Percentiles rank a stretch among this genome's conserved stretches.
Conservation (phyloP, 2,329 filamentous ascomycete species). For the Pseudogymnoascus sp. region DNA sequence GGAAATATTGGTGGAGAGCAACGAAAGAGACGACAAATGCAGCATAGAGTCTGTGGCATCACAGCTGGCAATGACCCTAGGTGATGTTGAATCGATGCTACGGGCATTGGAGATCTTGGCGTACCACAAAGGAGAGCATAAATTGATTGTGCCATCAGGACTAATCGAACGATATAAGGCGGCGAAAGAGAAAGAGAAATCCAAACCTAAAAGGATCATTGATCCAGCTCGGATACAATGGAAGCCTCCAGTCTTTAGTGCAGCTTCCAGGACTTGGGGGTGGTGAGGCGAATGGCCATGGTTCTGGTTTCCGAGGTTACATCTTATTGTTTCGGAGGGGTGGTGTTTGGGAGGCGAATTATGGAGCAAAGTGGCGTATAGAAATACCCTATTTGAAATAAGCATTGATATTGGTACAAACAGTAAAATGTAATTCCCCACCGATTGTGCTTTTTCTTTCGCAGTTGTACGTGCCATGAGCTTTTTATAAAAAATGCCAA, state of each 20-base stretch:
- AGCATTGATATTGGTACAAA: neutral
- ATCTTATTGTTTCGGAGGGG: neutral
- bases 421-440: neutral
- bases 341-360: slow-evolving; percentile 4
- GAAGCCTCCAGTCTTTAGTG: slow-evolving; percentile 94
- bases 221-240: slow-evolving; percentile 76
- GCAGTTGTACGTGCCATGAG: neutral
- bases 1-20: slow-evolving; percentile 70
- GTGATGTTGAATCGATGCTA: slow-evolving; percentile 90
- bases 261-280: slow-evolving; percentile 86
- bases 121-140: slow-evolving; percentile 94
- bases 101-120: slow-evolving; percentile 92
- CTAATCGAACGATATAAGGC: slow-evolving; percentile 59
- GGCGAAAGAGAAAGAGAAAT: slow-evolving; percentile 69
- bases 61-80: slow-evolving; percentile 87
- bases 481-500: neutral
- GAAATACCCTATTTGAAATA: neutral
- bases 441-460: neutral
- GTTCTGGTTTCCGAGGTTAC: neutral
- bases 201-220: slow-evolving; percentile 70
- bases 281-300: slow-evolving; percentile 52
- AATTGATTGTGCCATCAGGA: slow-evolving; percentile 84
- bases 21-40: slow-evolving; percentile 61
- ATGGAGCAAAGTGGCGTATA: slow-evolving; percentile 1
- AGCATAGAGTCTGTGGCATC: slow-evolving; percentile 81